Evolutionary conservation across 2,329 filamentous ascomycete species (phyloP).

Genomic region (Bertia moriformis): DNA sequence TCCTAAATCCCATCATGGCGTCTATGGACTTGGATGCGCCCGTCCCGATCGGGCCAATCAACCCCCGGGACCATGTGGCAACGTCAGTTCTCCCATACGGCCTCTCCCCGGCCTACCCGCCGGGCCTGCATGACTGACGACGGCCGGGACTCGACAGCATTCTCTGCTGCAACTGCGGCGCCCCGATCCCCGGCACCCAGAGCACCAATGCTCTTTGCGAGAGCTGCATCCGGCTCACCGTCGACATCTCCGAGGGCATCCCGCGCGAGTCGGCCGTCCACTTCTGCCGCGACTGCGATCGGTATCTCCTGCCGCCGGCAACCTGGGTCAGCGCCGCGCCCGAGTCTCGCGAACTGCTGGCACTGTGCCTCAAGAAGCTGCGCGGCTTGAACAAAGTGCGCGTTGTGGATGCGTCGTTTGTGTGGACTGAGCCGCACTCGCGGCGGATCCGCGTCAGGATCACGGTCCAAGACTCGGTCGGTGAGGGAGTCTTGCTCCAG

Average conservation of each 20-base stretch:
- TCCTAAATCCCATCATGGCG: constrained; percentile 17
- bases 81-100: too few relatives aligned
- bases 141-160: constrained; percentile 47
- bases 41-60: constrained; percentile 23
- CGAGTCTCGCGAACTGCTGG: constrained; percentile 84
- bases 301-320: constrained; percentile 75
- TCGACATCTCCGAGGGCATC: constrained; percentile 84
- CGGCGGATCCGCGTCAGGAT: constrained; percentile 85
- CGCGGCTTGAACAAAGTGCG: constrained; percentile 76
- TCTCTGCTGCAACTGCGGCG: constrained; percentile 94
- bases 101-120: not conserved
- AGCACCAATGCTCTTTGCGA: constrained; percentile 80
- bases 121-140: constrained; percentile 3
- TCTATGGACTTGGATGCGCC: constrained; percentile 44
- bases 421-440: constrained; percentile 97
- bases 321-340: constrained; percentile 75
- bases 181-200: constrained; percentile 81
- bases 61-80: constrained; percentile 5
- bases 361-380: constrained; percentile 78
- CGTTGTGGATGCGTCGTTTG: constrained; percentile 88
- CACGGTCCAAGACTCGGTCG: constrained; percentile 65
- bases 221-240: constrained; percentile 86
- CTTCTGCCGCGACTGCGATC: constrained; percentile 85
- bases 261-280: constrained; percentile 81
- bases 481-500: constrained; percentile 58